phyloP scores from a whole-genome alignment of 306 rosid genomes.

The Delonix regia region DNA sequence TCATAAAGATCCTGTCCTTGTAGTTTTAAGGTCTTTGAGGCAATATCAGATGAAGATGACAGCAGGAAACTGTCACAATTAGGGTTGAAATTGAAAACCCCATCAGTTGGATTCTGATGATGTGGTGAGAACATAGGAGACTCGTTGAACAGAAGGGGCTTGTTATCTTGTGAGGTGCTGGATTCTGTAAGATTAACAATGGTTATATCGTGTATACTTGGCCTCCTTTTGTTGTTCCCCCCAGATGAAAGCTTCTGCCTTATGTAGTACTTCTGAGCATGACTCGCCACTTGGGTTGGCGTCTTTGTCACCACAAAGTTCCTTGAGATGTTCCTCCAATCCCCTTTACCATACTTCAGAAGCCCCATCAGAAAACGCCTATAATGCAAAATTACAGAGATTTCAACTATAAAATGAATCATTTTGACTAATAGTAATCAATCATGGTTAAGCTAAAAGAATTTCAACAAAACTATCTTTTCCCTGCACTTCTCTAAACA shows the following conservation, averaged over 20 bases:
- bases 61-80: conserved; percentile 47
- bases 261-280: conserved; percentile 80
- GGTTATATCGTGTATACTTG: conserved; percentile 95
- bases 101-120: conserved; percentile 40
- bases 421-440: neutral
- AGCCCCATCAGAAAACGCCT: conserved; percentile 94
- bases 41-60: conserved; percentile 52
- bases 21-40: conserved; percentile 45
- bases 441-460: neutral
- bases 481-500: too few relatives aligned
- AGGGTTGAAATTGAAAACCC: conserved; percentile 44
- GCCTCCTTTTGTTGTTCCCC: conserved; percentile 83
- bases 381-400: neutral
- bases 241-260: conserved; percentile 87
- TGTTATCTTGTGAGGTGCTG: conserved; percentile 43
- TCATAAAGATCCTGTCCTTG: conserved; percentile 49
- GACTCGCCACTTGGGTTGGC: conserved; percentile 60
- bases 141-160: conserved; percentile 41
- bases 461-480: neutral
- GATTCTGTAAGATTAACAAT: conserved; percentile 67
- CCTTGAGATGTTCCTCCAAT: conserved; percentile 91
- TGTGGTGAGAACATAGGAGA: conserved; percentile 43
- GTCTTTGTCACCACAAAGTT: conserved; percentile 72
- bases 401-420: conserved; percentile 11
- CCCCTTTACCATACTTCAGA: conserved; percentile 85